Base-by-base conservation (phyloP, 2,329 filamentous ascomycete genomes). In the Verticillium alfalfae region DNA sequence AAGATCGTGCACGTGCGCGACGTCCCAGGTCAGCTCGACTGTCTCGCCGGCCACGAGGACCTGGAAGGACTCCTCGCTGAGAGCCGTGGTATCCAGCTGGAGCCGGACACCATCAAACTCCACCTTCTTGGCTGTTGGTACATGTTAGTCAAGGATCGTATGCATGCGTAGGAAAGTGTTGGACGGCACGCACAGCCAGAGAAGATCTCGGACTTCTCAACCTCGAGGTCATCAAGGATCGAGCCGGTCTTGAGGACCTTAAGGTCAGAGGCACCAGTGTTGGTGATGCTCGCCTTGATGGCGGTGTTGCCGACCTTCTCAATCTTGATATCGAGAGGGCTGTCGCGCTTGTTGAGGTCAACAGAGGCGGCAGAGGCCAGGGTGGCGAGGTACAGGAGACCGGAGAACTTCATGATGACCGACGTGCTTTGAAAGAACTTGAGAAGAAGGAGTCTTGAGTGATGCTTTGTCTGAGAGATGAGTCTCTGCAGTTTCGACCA, bases 1-100 rank as follows among this genome's bases (percentile, higher is more conserved):
- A 58, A 81, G 76, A 65, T 85, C 79, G 70, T 87, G 84, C 2
- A 82, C 77, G 69, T 84, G 76, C 38, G 82, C 84, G 37, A 84
- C 76, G 66, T 87, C 82, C 62, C 86, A 84, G 49, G 76, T 78
- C 37, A 81, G 73, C 66, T 81, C 78, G 64, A 86, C 75, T 9
- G 81, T 80, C 70, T 84, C 71, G 57, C 79, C 79, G 5, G 78
- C 73, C 5, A 72, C 72, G 60, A 87, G 78, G 39, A 74, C 73
- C 66, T 81, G 71, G 71, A 87, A 87, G 58, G 81, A 77, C 4
- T 79, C 76, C 36, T 80, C 76, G 18, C 68, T 72, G 31, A 86
- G 76, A 49, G 74, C 72, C 2, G 69, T 68, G 16, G 78, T 80
- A 63, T 76, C 71, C 34, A 86, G 70, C 38, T 78, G 79, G 49